A percentile compares a stretch with the other conserved stretches of the same genome.
These are phyloP conservation scores for Taiozyma sp. DNA, from an alignment of 1,139 yeast genomes.

Conservation along the genomic window DNA sequence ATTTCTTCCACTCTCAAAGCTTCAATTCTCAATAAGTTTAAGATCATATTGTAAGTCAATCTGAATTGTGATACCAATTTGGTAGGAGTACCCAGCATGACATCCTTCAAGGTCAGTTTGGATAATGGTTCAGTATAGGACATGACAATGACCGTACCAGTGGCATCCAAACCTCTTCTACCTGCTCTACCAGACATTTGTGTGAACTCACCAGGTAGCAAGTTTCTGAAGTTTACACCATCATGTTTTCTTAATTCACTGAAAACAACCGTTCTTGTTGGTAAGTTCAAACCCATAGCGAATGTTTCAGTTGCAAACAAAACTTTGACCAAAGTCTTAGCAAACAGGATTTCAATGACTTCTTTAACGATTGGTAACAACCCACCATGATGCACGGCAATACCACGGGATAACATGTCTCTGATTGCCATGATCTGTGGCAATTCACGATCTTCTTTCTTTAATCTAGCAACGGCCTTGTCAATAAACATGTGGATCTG, in stretches of 20 bases:
- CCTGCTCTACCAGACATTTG: constrained; percentile 99
- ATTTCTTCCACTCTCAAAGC: constrained; percentile 94
- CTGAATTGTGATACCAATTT: constrained; percentile 89
- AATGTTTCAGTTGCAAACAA: constrained; percentile 97
- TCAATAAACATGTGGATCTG: constrained; percentile 93
- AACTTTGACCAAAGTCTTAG: constrained; percentile 81
- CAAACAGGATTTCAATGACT: constrained; percentile 86
- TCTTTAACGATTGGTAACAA: constrained; percentile 92
- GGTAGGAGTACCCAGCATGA: constrained; percentile 84
- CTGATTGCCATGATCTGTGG: constrained; percentile 86
- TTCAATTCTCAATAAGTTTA: constrained; percentile 86
- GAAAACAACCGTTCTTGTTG: constrained; percentile 94
- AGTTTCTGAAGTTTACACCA: constrained; percentile 74
- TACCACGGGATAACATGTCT: constrained; percentile 83
- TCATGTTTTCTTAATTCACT: constrained; percentile 85
- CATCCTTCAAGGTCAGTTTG: constrained; percentile 61
- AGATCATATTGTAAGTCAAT: constrained; percentile 91
- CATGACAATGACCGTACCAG: constrained; percentile 96
- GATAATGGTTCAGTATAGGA: constrained; percentile 69
- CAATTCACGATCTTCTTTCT: constrained; percentile 85
- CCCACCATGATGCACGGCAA: constrained; percentile 98
- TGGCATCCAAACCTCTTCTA: constrained; percentile 89
- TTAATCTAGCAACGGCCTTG: constrained; percentile 79
- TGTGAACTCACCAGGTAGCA: constrained; percentile 93
- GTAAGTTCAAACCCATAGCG: constrained; percentile 96